Evolutionary conservation across 2,329 filamentous ascomycete genomes (phyloP).

Genomic region (Aspergillus brasiliensis): DNA sequence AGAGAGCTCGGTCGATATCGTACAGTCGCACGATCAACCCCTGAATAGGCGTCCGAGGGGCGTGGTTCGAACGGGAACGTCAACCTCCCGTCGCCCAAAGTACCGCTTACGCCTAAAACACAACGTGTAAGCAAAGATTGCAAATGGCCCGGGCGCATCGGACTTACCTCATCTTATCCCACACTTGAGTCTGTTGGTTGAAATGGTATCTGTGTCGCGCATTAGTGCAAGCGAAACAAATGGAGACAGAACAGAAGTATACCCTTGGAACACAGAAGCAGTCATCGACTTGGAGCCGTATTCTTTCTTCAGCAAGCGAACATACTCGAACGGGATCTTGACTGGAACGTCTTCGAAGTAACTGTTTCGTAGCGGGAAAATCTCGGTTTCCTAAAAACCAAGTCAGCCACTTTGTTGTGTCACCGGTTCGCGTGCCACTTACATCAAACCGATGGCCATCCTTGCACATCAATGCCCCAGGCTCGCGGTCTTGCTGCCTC

Average conservation of each 20-base stretch:
- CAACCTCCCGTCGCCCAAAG: not conserved
- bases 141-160: not conserved
- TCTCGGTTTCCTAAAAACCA: conserved; percentile 45
- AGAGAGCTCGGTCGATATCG: not conserved
- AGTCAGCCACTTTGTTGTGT: conserved; percentile 6
- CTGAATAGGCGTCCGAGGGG: conserved; percentile 9
- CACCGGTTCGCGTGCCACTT: conserved; percentile 15
- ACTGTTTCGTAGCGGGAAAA: conserved; percentile 60
- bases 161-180: conserved; percentile 3
- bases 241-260: conserved; percentile 11
- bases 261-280: conserved; percentile 48
- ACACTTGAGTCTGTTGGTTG: conserved; percentile 1
- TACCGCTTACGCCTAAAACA: not conserved
- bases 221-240: not conserved
- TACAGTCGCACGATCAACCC: conserved; percentile 2
- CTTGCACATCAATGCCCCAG: conserved; percentile 57
- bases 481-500: conserved; percentile 36
- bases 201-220: not conserved
- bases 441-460: conserved; percentile 57
- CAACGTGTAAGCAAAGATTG: not conserved
- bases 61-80: conserved; percentile 14
- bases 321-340: conserved; percentile 60
- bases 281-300: conserved; percentile 56
- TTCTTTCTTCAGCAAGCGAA: conserved; percentile 56
- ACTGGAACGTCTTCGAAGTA: conserved; percentile 57